Conservation (phyloP, 345 rosid genomes). For the Eucalyptus rudis region DNA sequence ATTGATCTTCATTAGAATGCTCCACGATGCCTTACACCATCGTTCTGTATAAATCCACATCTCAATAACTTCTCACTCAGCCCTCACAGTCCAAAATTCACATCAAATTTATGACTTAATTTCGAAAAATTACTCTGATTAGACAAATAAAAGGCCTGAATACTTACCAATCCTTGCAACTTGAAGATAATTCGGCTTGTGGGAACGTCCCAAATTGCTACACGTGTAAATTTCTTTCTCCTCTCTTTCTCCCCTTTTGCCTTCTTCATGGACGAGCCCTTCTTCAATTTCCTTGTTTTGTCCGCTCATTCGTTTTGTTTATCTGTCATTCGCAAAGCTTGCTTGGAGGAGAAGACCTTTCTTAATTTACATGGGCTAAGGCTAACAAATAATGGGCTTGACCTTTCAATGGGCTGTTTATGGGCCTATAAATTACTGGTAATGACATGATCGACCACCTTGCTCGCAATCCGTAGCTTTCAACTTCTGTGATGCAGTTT, state of each 20-base stretch:
- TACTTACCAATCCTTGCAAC: not conserved
- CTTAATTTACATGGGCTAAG: not conserved
- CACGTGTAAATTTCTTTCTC: not conserved
- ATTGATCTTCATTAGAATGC: not conserved
- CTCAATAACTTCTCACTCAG: not conserved
- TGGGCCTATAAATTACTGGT: not conserved
- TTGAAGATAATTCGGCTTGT: not conserved
- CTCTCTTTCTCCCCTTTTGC: not conserved
- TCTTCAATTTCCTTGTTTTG: not conserved
- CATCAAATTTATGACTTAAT: not conserved
- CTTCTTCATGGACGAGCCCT: not conserved
- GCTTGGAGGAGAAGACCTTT: not conserved
- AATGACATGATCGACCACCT: not conserved
- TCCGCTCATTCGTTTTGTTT: not conserved
- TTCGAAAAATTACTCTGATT: not conserved
- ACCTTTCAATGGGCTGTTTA: not conserved
- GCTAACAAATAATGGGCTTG: not conserved
- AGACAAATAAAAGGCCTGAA: not conserved
- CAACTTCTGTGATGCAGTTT: not conserved
- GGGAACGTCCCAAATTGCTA: not conserved
- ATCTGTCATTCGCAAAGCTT: not conserved
- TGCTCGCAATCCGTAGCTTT: not conserved
- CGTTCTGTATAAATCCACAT: not conserved
- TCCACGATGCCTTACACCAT: not conserved
- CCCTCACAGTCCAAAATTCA: too few species aligned